These are phyloP conservation scores for Pythium coloratum DNA, from an alignment of 352 stramenopile genomes.

Conservation along the genomic window DNA sequence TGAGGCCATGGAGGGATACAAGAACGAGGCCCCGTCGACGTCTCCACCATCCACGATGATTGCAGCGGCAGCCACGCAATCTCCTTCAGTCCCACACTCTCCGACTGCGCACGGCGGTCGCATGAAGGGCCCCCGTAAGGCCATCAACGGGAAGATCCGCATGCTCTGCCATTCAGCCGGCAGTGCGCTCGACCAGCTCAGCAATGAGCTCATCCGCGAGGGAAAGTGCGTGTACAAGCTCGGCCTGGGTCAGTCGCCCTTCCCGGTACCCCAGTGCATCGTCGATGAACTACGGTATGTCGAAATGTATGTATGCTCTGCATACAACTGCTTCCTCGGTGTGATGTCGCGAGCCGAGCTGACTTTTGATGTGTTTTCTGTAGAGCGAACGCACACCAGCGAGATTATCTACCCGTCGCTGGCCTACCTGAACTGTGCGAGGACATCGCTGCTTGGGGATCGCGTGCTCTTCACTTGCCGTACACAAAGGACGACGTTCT, in stretches of 20 bases:
- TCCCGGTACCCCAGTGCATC: constrained; percentile 86
- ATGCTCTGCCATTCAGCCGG: constrained; percentile 80
- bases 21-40: neutral
- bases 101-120: neutral
- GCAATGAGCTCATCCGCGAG: constrained; percentile 81
- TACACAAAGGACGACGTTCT: constrained; percentile 82
- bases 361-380: neutral
- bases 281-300: constrained; percentile 82
- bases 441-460: constrained; percentile 77
- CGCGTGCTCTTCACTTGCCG: constrained; percentile 48
- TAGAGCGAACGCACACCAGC: constrained; percentile 77
- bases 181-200: constrained; percentile 81
- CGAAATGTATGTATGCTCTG: constrained; percentile 30
- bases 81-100: neutral
- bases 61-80: neutral
- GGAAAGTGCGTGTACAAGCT: constrained; percentile 86
- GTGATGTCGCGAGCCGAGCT: neutral
- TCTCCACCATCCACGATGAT: constrained; percentile 3
- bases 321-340: constrained; percentile 1
- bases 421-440: constrained; percentile 71
- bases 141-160: constrained; percentile 87
- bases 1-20: constrained; percentile 32
- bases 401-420: constrained; percentile 82
- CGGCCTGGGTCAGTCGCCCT: constrained; percentile 81
- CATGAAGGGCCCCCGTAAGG: constrained; percentile 62